Percentiles rank a stretch among this genome's conserved stretches.
Evolutionary conservation across 2,329 filamentous ascomycete species (phyloP).

Genomic region (Nigrospora oryzae): DNA sequence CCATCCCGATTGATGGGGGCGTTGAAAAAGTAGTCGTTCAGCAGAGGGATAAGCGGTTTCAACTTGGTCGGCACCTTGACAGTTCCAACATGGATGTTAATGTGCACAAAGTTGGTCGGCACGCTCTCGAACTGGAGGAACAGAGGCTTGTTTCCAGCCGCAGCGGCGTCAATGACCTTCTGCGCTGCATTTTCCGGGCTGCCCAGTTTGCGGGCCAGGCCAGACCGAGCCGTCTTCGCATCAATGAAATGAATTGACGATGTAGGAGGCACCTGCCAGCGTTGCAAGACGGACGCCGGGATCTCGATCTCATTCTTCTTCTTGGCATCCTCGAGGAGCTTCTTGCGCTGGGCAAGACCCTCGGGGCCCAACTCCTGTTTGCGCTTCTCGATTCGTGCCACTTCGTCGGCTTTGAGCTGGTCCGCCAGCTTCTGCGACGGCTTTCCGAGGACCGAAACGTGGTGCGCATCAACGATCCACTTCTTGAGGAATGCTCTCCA

Average conservation of each 20-base stretch:
- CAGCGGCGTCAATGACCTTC: slow-evolving; percentile 62
- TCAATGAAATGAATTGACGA: slow-evolving; percentile 94
- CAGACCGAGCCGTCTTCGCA: slow-evolving; percentile 75
- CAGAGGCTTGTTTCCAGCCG: slow-evolving; percentile 54
- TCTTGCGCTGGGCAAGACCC: slow-evolving; percentile 65
- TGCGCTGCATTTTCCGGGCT: slow-evolving; percentile 62
- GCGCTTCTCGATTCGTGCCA: slow-evolving; percentile 68
- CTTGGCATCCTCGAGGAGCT: slow-evolving; percentile 76
- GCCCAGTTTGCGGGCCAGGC: slow-evolving; percentile 66
- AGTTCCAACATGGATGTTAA: slow-evolving; percentile 75
- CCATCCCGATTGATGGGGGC: slow-evolving; percentile 75
- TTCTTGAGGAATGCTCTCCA: slow-evolving; percentile 77
- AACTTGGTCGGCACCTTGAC: slow-evolving; percentile 68
- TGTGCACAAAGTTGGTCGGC: slow-evolving; percentile 82
- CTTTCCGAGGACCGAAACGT: slow-evolving; percentile 81
- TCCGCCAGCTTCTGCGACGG: slow-evolving; percentile 74
- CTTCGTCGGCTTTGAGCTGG: slow-evolving; percentile 74
- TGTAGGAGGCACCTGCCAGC: slow-evolving; percentile 73
- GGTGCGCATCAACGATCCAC: slow-evolving; percentile 78
- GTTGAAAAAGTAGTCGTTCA: slow-evolving; percentile 90
- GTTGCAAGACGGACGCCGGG: slow-evolving; percentile 69
- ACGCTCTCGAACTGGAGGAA: slow-evolving; percentile 98
- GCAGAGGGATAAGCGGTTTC: slow-evolving; percentile 77
- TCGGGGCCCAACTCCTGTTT: slow-evolving; percentile 74
- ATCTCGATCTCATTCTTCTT: slow-evolving; percentile 83